Conservation (phyloP, 495 filamentous ascomycete genomes). For the Aspergillus steynii region DNA sequence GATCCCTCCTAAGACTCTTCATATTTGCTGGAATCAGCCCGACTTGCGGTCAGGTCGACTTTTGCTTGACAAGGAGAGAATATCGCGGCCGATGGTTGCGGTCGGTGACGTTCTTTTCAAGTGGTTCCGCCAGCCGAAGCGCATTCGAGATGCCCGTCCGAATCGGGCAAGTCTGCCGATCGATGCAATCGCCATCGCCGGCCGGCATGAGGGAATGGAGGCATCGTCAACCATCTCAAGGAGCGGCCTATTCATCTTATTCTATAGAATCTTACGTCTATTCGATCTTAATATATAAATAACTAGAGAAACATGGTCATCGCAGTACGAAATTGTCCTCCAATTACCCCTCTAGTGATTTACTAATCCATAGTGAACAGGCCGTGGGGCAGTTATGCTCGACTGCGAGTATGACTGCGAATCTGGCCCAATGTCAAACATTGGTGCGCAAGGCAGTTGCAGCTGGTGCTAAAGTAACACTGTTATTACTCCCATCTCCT, state of each 20-base stretch:
- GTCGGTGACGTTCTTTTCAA: slow-evolving; percentile 19
- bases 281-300: too few species aligned
- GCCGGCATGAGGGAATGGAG: not conserved
- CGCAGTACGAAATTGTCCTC: slow-evolving; percentile 29
- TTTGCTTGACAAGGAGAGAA: slow-evolving; percentile 18
- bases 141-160: slow-evolving; percentile 14
- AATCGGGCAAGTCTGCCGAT: slow-evolving; percentile 29
- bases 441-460: slow-evolving; percentile 71
- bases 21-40: slow-evolving; percentile 50
- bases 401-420: slow-evolving; percentile 74
- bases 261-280: too few species aligned
- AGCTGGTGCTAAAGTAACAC: slow-evolving; percentile 71
- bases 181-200: slow-evolving; percentile 5
- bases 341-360: not conserved
- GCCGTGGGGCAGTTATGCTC: slow-evolving; percentile 88
- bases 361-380: slow-evolving; percentile 39
- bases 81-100: slow-evolving; percentile 14
- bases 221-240: not conserved
- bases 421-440: slow-evolving; percentile 70
- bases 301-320: slow-evolving; percentile 30
- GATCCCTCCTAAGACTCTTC: slow-evolving; percentile 83
- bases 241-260: not conserved
- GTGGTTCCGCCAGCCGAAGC: slow-evolving; percentile 14
- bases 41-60: slow-evolving; percentile 14
- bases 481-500: not conserved